Percentiles rank a stretch among this genome's conserved stretches.
These are phyloP conservation scores for Trichoderma arundinaceum DNA, from an alignment of 2,329 filamentous ascomycete species.

Conservation along the genomic window DNA sequence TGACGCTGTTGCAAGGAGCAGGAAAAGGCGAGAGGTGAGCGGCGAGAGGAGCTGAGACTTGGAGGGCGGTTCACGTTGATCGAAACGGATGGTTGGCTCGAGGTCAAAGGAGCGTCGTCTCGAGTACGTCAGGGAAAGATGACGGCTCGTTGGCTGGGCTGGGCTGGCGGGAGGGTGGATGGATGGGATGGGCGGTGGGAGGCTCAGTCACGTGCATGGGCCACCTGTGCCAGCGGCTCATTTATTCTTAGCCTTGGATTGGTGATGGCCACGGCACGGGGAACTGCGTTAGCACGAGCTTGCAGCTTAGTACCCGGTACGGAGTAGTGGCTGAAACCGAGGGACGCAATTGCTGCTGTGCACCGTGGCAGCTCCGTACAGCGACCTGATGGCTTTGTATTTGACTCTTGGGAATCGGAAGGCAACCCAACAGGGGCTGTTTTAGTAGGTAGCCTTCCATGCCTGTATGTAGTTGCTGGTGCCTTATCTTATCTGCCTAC, in stretches of 20 bases:
- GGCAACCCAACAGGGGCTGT: neutral
- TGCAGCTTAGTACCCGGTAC: neutral
- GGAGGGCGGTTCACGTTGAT: constrained; percentile 13
- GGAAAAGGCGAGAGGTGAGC: constrained; percentile 31
- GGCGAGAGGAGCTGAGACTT: constrained; percentile 28
- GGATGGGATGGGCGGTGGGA: constrained; percentile 34
- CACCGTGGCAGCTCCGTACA: too few relatives aligned
- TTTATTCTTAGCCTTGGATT: constrained; percentile 23
- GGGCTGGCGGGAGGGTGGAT: constrained; percentile 33
- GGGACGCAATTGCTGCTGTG: too few relatives aligned
- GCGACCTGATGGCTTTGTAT: neutral
- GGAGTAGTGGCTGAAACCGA: neutral
- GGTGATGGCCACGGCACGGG: constrained; percentile 28
- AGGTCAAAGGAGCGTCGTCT: constrained; percentile 40
- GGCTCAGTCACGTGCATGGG: constrained; percentile 24
- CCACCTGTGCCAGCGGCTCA: constrained; percentile 25
- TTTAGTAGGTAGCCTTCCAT: too few relatives aligned
- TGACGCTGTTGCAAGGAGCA: constrained; percentile 39
- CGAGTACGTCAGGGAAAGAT: constrained; percentile 46
- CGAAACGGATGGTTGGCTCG: constrained; percentile 30
- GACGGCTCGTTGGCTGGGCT: constrained; percentile 32
- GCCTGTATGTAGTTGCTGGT: neutral
- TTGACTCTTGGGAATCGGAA: neutral
- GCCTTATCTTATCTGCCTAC: constrained; percentile 8
- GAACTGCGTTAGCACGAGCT: constrained; percentile 1